These are phyloP conservation scores for Pezicula radicicola DNA, from an alignment of 2,329 filamentous ascomycete genomes.

Conservation along the genomic window DNA sequence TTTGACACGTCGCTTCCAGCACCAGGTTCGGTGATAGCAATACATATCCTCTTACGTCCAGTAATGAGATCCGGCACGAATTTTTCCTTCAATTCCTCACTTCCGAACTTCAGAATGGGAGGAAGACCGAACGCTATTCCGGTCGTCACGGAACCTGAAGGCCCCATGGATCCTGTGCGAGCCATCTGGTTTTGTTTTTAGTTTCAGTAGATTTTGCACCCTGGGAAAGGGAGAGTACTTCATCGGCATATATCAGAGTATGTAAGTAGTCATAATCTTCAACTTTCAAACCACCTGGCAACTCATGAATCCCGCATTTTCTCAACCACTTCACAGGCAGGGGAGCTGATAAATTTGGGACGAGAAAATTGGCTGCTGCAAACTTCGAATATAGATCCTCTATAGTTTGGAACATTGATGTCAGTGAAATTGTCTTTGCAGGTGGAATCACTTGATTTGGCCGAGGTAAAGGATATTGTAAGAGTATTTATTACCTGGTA, in stretches of 20 bases:
- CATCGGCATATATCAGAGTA: constrained; percentile 66
- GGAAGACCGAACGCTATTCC: constrained; percentile 73
- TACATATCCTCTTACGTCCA: constrained; percentile 65
- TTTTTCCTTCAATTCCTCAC: constrained; percentile 56
- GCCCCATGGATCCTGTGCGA: constrained; percentile 62
- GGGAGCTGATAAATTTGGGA: constrained; percentile 68
- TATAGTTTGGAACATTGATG: constrained; percentile 31
- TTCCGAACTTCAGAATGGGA: constrained; percentile 68
- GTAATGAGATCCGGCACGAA: constrained; percentile 67
- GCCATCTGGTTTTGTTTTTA: constrained; percentile 44
- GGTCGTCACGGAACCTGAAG: constrained; percentile 61
- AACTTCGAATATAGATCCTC: constrained; percentile 63
- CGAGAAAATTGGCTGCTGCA: constrained; percentile 62
- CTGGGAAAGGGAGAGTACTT: constrained; percentile 37
- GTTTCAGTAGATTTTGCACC: constrained; percentile 5
- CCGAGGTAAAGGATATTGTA: background rate
- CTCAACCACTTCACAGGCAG: constrained; percentile 67
- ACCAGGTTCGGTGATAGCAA: constrained; percentile 76
- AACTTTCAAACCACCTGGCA: constrained; percentile 62
- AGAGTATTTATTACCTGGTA: constrained; percentile 12
- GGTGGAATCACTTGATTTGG: background rate
- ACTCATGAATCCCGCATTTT: constrained; percentile 60
- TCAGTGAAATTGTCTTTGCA: background rate
- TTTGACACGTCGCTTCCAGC: constrained; percentile 73
- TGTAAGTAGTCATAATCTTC: constrained; percentile 75